Percentiles rank a stretch among this genome's conserved stretches.
These are phyloP conservation scores for Didymella lethalis DNA, from an alignment of 2,329 filamentous ascomycete species.

Conservation along the genomic window DNA sequence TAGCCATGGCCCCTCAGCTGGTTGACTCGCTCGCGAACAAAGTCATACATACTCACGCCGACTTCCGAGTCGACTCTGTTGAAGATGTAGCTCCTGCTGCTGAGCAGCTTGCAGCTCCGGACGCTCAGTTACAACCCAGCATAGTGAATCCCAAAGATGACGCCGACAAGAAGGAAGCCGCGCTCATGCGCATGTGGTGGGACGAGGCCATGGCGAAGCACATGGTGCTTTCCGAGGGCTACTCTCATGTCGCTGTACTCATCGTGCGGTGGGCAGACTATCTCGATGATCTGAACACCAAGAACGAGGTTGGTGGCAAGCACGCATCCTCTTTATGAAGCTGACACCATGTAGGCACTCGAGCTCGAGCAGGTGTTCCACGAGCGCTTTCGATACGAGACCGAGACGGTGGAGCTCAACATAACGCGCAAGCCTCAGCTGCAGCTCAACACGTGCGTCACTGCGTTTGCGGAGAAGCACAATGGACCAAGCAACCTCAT, in stretches of 20 bases:
- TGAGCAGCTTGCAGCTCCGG: conserved; percentile 1
- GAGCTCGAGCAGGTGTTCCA: conserved; percentile 43
- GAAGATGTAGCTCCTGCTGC: conserved; percentile 25
- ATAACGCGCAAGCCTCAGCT: conserved; percentile 43
- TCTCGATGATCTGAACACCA: conserved; percentile 38
- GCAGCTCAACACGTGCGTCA: conserved; percentile 44
- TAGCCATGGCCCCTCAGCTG: conserved; percentile 26
- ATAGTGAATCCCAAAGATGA: conserved; percentile 24
- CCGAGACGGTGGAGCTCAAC: conserved; percentile 45
- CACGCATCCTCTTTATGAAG: no score
- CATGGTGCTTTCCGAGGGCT: conserved; percentile 44
- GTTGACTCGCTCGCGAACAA: conserved; percentile 29
- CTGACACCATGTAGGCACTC: conserved; percentile 28
- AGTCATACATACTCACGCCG: conserved; percentile 33
- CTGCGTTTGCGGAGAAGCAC: conserved; percentile 38
- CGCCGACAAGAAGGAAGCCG: conserved; percentile 27
- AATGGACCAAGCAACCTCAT: conserved; percentile 45
- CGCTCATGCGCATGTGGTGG: conserved; percentile 47
- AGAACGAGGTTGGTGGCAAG: neutral
- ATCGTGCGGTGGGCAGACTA: conserved; percentile 48
- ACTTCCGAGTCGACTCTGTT: conserved; percentile 35
- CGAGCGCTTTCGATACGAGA: conserved; percentile 41
- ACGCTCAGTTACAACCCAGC: conserved; percentile 12
- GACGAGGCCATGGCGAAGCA: conserved; percentile 41
- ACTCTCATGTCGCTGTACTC: conserved; percentile 47